Evolutionary conservation across 2,329 filamentous ascomycete genomes (phyloP).

Genomic region (Clonostachys sp.): DNA sequence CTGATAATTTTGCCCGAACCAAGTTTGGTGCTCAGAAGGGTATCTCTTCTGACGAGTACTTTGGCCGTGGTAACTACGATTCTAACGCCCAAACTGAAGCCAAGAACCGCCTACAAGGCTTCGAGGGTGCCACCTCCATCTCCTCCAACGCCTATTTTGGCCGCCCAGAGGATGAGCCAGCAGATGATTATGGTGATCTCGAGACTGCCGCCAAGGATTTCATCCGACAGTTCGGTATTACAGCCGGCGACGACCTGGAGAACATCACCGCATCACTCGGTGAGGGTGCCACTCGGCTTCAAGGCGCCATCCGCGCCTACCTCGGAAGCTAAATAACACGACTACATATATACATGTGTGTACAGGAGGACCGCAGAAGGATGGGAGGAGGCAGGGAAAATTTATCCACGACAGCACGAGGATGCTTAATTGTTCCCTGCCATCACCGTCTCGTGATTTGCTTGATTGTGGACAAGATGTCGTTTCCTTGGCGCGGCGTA

Average conservation of each 20-base stretch:
- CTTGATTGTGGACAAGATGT: too few species aligned
- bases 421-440: too few species aligned
- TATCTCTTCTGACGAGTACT: slow-evolving; percentile 98
- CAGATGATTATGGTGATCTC: slow-evolving; percentile 83
- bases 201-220: slow-evolving; percentile 96
- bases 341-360: too few species aligned
- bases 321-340: slow-evolving; percentile 45
- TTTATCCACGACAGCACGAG: too few species aligned
- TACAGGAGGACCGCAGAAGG: not conserved
- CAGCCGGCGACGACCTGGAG: slow-evolving; percentile 91
- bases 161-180: slow-evolving; percentile 63
- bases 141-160: slow-evolving; percentile 98
- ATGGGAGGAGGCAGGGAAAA: slow-evolving; percentile 2
- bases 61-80: slow-evolving; percentile 85
- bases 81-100: slow-evolving; percentile 77
- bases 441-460: too few species aligned
- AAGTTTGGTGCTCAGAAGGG: slow-evolving; percentile 94
- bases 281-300: slow-evolving; percentile 78
- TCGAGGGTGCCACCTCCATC: slow-evolving; percentile 88
- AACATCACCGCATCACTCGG: slow-evolving; percentile 80
- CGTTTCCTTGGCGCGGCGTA: too few species aligned
- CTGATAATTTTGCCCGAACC: slow-evolving; percentile 74
- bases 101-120: slow-evolving; percentile 81
- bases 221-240: slow-evolving; percentile 90
- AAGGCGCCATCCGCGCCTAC: slow-evolving; percentile 67